Evolutionary conservation across 306 rosid species (phyloP).

Genomic region (Pueraria montana): DNA sequence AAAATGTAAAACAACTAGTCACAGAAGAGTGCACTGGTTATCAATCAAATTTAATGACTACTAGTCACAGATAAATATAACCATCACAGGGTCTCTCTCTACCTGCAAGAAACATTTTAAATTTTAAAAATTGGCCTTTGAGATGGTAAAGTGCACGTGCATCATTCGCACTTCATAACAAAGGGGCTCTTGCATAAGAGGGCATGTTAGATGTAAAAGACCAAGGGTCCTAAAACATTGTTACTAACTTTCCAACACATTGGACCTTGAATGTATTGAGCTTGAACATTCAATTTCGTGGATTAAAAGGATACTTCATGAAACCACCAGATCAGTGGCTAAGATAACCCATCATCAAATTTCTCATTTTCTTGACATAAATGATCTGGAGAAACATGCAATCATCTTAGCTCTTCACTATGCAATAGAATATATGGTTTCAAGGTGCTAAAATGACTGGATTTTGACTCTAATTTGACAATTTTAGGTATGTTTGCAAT

Average conservation of each 20-base stretch:
- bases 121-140: neutral
- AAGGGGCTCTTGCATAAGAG: no score
- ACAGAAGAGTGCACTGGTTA: neutral
- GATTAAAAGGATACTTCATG: no score
- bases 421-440: slow-evolving; percentile 24
- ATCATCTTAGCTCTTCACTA: neutral
- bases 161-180: neutral
- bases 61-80: neutral
- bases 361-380: no score
- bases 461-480: slow-evolving; percentile 13
- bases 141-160: neutral
- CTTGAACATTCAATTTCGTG: no score
- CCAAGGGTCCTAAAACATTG: no score
- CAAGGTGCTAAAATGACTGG: slow-evolving; percentile 12
- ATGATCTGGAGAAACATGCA: neutral
- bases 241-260: no score
- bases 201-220: no score
- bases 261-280: no score
- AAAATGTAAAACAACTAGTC: slow-evolving; percentile 1
- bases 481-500: neutral
- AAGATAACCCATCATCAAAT: no score
- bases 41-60: neutral
- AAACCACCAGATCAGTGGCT: no score
- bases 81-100: neutral
- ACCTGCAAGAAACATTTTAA: neutral